A percentile compares a stretch with the other conserved stretches of the same genome.
Evolutionary conservation across 2,329 filamentous ascomycete genomes (phyloP).

Genomic region (Akanthomyces lecanii): DNA sequence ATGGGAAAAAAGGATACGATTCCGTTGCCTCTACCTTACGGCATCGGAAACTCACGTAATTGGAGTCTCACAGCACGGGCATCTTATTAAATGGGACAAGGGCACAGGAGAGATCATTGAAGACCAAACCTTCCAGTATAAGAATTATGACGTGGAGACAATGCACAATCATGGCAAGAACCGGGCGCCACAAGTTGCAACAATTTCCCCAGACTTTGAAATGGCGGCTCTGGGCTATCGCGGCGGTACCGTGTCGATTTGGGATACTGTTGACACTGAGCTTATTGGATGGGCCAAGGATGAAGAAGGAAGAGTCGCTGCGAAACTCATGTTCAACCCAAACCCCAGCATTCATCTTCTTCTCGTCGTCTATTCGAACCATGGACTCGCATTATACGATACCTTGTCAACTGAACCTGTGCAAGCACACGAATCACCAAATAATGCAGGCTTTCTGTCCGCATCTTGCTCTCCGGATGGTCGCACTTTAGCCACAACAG

Average conservation of each 20-base stretch:
- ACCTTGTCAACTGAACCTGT: constrained; percentile 20
- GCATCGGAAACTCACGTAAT: constrained; percentile 4
- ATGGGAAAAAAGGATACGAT: constrained; percentile 19
- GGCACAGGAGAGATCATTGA: constrained; percentile 18
- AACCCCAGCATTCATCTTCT: constrained; percentile 21
- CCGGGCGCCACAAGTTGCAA: constrained; percentile 19
- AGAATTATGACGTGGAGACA: not conserved
- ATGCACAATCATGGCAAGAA: not conserved
- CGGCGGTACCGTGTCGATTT: constrained; percentile 22
- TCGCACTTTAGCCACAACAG: constrained; percentile 20
- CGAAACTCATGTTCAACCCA: constrained; percentile 23
- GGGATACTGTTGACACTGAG: constrained; percentile 19
- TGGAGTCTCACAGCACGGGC: constrained; percentile 18
- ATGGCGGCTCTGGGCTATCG: constrained; percentile 23
- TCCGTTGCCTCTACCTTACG: constrained; percentile 18
- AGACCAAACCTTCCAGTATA: constrained; percentile 18
- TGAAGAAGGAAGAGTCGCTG: constrained; percentile 14
- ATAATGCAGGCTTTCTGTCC: constrained; percentile 16
- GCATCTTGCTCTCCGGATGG: constrained; percentile 22
- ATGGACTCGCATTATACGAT: constrained; percentile 22
- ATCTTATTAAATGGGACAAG: constrained; percentile 21
- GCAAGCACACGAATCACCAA: constrained; percentile 1
- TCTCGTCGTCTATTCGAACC: constrained; percentile 21
- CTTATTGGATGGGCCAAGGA: constrained; percentile 23
- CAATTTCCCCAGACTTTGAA: constrained; percentile 21